Conservation (phyloP, 2,329 filamentous ascomycete genomes). For the Aspergillus spinulosporus region DNA sequence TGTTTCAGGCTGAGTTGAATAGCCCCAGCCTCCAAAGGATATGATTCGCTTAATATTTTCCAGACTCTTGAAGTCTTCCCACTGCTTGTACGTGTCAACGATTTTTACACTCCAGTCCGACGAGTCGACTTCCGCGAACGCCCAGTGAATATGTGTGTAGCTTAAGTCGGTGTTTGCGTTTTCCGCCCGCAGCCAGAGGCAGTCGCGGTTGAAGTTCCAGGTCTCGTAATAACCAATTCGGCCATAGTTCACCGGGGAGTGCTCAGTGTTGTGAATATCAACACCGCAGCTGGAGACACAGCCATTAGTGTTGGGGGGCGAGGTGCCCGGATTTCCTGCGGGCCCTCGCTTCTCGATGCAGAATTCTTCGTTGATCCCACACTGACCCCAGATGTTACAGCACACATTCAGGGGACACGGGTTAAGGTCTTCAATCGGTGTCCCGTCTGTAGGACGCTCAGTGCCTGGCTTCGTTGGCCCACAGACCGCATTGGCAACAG, state of each 20-base stretch:
- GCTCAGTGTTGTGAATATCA: slow-evolving; percentile 31
- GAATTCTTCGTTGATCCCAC: slow-evolving; percentile 41
- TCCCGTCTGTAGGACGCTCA: too few relatives aligned
- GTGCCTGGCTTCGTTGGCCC: slow-evolving; percentile 29
- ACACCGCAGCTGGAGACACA: slow-evolving; percentile 47
- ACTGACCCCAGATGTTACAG: slow-evolving; percentile 33
- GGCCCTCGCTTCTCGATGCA: slow-evolving; percentile 32
- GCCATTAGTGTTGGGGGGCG: slow-evolving; percentile 35
- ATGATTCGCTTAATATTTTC: slow-evolving; percentile 38
- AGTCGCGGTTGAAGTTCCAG: slow-evolving; percentile 12
- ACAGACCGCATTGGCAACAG: slow-evolving; percentile 42
- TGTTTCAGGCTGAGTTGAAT: too few relatives aligned
- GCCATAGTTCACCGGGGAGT: slow-evolving; percentile 18
- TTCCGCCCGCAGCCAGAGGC: slow-evolving; percentile 1
- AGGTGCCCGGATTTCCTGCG: slow-evolving; percentile 41
- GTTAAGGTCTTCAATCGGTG: too few relatives aligned
- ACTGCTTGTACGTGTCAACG: slow-evolving; percentile 10
- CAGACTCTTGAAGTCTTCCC: slow-evolving; percentile 41
- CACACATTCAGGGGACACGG: slow-evolving; percentile 47
- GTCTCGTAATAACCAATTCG: slow-evolving; percentile 32
- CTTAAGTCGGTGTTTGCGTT: slow-evolving; percentile 9
- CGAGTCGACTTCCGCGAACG: slow-evolving; percentile 36
- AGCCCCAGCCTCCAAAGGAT: too few relatives aligned
- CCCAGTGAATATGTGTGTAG: slow-evolving; percentile 40
- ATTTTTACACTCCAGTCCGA: background rate